A percentile compares a stretch with the other conserved stretches of the same genome.
These are phyloP conservation scores for Fraxinus paxiana DNA, from an alignment of 305 asterid genomes.

Conservation along the genomic window DNA sequence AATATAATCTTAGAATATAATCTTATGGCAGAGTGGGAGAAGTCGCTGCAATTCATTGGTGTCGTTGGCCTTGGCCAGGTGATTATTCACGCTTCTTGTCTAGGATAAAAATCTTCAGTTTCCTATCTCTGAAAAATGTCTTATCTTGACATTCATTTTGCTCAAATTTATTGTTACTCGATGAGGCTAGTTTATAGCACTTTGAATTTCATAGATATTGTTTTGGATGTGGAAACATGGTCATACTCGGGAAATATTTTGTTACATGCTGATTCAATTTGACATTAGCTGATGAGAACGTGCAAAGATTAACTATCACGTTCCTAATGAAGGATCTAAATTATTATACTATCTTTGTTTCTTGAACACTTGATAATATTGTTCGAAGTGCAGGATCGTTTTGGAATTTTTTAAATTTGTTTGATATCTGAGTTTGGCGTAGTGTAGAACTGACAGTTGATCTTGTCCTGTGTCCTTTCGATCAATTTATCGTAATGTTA, in stretches of 20 bases:
- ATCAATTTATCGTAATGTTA: background rate
- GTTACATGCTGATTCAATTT: background rate
- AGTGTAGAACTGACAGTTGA: background rate
- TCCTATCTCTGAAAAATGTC: slow-evolving; percentile 1
- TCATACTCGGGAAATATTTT: background rate
- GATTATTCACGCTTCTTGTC: slow-evolving; percentile 13
- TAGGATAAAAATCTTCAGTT: slow-evolving; percentile 9
- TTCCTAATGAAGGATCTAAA: background rate
- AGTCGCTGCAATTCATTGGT: slow-evolving; percentile 60
- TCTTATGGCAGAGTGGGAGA: slow-evolving; percentile 78
- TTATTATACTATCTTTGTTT: background rate
- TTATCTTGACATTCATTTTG: background rate
- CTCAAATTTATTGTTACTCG: background rate
- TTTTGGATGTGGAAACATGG: background rate
- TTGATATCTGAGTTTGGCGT: background rate
- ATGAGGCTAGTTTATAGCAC: background rate
- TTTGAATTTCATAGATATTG: background rate
- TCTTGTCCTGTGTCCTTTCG: background rate
- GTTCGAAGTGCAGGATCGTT: background rate
- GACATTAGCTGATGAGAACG: background rate
- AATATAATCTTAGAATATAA: background rate
- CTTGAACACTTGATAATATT: background rate
- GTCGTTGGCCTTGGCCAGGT: slow-evolving; percentile 69
- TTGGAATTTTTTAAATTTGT: background rate
- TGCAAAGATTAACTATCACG: background rate